These are phyloP conservation scores for Evernia prunastri DNA, from an alignment of 495 filamentous ascomycete species.

Conservation along the genomic window DNA sequence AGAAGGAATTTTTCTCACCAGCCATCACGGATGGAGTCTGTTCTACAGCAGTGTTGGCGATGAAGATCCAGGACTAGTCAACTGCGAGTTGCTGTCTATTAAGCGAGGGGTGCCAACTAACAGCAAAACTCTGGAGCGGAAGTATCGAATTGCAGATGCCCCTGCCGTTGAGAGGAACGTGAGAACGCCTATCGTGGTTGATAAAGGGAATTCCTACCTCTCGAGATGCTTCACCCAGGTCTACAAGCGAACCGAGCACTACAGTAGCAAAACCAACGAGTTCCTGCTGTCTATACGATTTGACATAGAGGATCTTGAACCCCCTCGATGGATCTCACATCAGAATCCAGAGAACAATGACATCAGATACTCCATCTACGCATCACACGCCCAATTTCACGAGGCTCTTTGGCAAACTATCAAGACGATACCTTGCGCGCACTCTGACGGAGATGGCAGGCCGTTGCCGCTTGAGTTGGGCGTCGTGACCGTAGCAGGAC, in stretches of 20 bases:
- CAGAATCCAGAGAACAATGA: neutral
- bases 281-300: slow-evolving; percentile 16
- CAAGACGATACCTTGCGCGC: slow-evolving; percentile 13
- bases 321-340: neutral
- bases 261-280: slow-evolving; percentile 14
- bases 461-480: slow-evolving; percentile 11
- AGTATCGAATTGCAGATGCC: slow-evolving; percentile 12
- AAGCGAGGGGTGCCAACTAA: slow-evolving; percentile 17
- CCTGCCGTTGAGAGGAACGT: neutral
- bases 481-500: slow-evolving; percentile 4
- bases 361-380: slow-evolving; percentile 11
- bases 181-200: neutral
- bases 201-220: slow-evolving; percentile 18
- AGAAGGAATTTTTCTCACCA: slow-evolving; percentile 6
- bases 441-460: neutral
- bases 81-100: slow-evolving; percentile 9
- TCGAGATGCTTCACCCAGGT: slow-evolving; percentile 13
- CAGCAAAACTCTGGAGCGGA: slow-evolving; percentile 9
- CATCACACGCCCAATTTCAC: slow-evolving; percentile 14
- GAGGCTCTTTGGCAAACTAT: slow-evolving; percentile 8
- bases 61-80: slow-evolving; percentile 12
- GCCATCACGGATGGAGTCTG: slow-evolving; percentile 18
- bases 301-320: slow-evolving; percentile 7
- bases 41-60: slow-evolving; percentile 13
- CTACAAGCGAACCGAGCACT: slow-evolving; percentile 13